A percentile compares a stretch with the other conserved stretches of the same genome.
Conservation (phyloP, 345 rosid genomes). For the Linum trigynum region DNA sequence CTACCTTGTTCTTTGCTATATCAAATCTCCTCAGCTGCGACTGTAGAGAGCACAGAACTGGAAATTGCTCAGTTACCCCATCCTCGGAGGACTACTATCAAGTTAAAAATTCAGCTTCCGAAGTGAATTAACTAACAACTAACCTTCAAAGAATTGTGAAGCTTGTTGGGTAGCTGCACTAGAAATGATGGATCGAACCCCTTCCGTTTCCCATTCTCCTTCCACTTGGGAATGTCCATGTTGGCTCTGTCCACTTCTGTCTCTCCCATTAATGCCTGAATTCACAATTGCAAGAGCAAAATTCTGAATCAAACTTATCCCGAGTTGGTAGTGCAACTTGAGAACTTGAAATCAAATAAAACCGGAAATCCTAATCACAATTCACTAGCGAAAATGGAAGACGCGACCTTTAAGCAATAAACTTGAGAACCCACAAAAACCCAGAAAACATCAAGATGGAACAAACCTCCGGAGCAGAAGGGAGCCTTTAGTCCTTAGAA, state of each 20-base stretch:
- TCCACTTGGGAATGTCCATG: slow-evolving; percentile 20
- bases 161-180: slow-evolving; percentile 45
- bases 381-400: no score
- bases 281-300: background rate
- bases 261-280: slow-evolving; percentile 31
- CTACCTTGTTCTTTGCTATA: slow-evolving; percentile 22
- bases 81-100: background rate
- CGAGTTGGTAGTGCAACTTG: background rate
- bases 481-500: no score
- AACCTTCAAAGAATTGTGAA: slow-evolving; percentile 44
- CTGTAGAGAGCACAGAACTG: slow-evolving; percentile 25
- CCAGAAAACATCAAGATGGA: no score
- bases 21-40: slow-evolving; percentile 40
- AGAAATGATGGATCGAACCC: slow-evolving; percentile 53
- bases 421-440: no score
- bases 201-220: slow-evolving; percentile 23
- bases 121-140: background rate
- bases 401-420: no score
- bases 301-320: no score
- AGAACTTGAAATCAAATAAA: background rate
- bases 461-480: no score
- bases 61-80: background rate
- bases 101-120: background rate
- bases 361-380: no score
- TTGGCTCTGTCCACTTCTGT: slow-evolving; percentile 18